Base-by-base conservation (phyloP, 73 alveolate genomes). In the Paramecium biaurelia region DNA sequence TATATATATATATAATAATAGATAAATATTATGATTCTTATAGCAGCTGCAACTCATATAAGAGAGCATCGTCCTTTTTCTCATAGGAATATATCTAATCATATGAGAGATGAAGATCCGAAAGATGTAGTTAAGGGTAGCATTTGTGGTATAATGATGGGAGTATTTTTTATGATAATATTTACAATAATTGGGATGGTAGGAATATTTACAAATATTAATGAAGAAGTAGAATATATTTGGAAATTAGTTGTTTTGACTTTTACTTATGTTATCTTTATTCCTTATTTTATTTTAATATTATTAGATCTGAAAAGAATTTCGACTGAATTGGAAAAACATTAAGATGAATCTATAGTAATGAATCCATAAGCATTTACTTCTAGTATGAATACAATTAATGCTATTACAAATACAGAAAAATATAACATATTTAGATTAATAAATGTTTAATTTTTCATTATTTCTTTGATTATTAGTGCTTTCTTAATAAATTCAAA, bases 1-100 rank as follows among this genome's bases (percentile, higher is more conserved):
- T 63, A 63, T 63, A 63, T 53, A 53, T 53, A 38, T 38, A 7
- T n/a, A n/a, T n/a, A n/a, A n/a, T 53, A 18, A 53, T 53, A 53
- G 20, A 63, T 63, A 63, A 63, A 63, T 63, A 30, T 7, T 30
- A 63, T 63, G 84, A 63, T 63, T 41, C 84, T 63, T 4, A 63
- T 63, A 30, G 84, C 84, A 12, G 84, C 84, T 15, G 26, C 84
- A 63, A 63, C 26, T 49, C 84, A 63, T 9, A 30, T 26, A 4
- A 24, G 84, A n/a, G 84, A 63, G 45, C 84, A 63, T 63, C 84
- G 84, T 26, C 12, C 84, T 30, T 63, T 26, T 63, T 63, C 84
- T 14, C 26, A 26, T 32, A 26, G 84, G 28, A 63, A 49, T 26
- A 49, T 49, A 2, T 63, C 84, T 11, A 63, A 26, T 26, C 84